phyloP scores from a whole-genome alignment of 2,329 filamentous ascomycete genomes.

The Talaromyces verruculosus region DNA sequence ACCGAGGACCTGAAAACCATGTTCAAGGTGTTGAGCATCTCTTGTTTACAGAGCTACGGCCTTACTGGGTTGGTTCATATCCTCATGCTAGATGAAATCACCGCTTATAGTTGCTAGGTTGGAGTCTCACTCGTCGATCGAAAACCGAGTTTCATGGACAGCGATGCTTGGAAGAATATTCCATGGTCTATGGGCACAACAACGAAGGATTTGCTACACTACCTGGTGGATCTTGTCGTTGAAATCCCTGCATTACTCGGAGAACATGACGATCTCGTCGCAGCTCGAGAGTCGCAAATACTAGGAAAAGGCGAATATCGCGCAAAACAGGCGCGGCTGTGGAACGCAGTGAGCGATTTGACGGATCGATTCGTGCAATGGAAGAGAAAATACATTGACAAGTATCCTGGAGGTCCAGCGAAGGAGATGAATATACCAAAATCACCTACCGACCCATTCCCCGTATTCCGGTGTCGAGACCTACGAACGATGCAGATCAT shows the following conservation, averaged over 20 bases:
- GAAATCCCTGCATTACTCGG: constrained; percentile 36
- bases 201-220: constrained; percentile 39
- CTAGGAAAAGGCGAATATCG: constrained; percentile 34
- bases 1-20: constrained; percentile 42
- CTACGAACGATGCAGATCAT: constrained; percentile 36
- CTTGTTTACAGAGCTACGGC: constrained; percentile 40
- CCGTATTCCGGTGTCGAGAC: constrained; percentile 36
- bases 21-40: constrained; percentile 43
- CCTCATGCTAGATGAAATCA: not conserved
- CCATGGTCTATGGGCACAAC: constrained; percentile 41
- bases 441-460: constrained; percentile 30
- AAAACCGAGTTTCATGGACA: constrained; percentile 37
- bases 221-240: constrained; percentile 38
- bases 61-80: constrained; percentile 36
- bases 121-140: constrained; percentile 34
- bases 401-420: constrained; percentile 33
- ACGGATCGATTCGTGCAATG: constrained; percentile 34
- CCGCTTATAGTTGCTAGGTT: constrained; percentile 26
- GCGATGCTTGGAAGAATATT: constrained; percentile 41
- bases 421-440: constrained; percentile 29
- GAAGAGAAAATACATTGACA: constrained; percentile 35
- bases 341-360: constrained; percentile 37
- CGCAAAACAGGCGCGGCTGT: constrained; percentile 35
- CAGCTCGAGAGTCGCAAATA: constrained; percentile 26
- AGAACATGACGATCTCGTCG: constrained; percentile 34